Percentiles rank a stretch among this genome's conserved stretches.
phyloP scores from a whole-genome alignment of 495 filamentous ascomycete genomes.

The Xylaria castorea region DNA sequence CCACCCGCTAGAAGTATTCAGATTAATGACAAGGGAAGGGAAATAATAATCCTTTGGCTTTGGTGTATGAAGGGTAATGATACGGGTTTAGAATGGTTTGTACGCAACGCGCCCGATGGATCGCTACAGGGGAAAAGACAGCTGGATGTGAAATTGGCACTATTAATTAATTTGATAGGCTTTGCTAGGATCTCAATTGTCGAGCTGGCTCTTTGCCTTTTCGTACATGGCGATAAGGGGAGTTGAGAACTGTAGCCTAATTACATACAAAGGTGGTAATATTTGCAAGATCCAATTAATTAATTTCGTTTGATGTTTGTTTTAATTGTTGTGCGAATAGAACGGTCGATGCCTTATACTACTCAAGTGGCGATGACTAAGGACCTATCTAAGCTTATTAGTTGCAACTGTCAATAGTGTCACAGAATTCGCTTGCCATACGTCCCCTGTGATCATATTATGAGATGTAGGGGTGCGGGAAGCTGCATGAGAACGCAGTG shows the following conservation, averaged over 20 bases:
- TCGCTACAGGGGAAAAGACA: constrained; percentile 4
- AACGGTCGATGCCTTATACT: not conserved
- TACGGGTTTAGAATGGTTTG: constrained; percentile 5
- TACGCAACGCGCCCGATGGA: constrained; percentile 8
- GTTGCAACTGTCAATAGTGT: not conserved
- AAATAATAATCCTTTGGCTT: not conserved
- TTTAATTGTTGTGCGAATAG: not conserved
- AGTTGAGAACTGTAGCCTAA: constrained; percentile 16
- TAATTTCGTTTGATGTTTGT: not conserved
- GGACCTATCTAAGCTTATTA: not conserved
- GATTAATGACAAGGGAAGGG: constrained; percentile 13
- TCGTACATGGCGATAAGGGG: constrained; percentile 1
- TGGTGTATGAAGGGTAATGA: constrained; percentile 11
- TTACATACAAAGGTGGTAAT: constrained; percentile 15
- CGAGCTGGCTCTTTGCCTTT: constrained; percentile 10
- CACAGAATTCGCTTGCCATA: no score
- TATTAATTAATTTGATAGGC: constrained; percentile 22
- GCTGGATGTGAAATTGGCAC: constrained; percentile 26
- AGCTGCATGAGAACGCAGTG: no score
- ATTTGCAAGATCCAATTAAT: not conserved
- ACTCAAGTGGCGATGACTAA: not conserved
- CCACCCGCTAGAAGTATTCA: constrained; percentile 6
- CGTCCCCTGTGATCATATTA: no score
- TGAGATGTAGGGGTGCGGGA: not conserved
- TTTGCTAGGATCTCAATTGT: constrained; percentile 23